Evolutionary conservation across 306 rosid genomes (phyloP).

Genomic region (Rosa chinensis): DNA sequence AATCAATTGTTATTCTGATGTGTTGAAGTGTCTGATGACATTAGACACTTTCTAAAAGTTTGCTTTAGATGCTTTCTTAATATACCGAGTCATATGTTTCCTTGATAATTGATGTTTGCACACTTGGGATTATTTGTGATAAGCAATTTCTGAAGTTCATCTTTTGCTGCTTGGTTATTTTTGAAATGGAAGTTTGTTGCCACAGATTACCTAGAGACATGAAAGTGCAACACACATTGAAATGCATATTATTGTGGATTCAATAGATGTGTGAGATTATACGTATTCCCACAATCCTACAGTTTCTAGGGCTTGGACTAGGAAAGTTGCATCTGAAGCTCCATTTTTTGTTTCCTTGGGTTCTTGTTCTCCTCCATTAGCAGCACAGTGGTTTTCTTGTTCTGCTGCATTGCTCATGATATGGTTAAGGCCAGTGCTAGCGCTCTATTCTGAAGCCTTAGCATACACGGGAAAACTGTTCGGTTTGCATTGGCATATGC

Average conservation of each 20-base stretch:
- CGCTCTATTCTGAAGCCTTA: conserved; percentile 49
- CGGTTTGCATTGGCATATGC: conserved; percentile 43
- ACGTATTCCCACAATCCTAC: conserved; percentile 31
- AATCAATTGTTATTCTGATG: conserved; percentile 32
- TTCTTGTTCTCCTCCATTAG: conserved; percentile 67
- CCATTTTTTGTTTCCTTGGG: conserved; percentile 53
- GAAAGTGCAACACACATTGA: not conserved
- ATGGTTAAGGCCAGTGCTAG: not conserved
- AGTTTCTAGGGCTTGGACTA: conserved; percentile 60
- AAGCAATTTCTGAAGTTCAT: not conserved
- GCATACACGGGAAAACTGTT: conserved; percentile 64
- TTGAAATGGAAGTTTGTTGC: not conserved
- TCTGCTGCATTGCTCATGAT: conserved; percentile 26
- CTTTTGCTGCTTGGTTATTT: not conserved
- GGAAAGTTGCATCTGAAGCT: conserved; percentile 60
- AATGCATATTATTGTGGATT: not conserved
- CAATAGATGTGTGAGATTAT: not conserved
- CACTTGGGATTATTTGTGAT: conserved; percentile 1
- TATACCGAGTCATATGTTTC: not conserved
- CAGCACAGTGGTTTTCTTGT: conserved; percentile 29
- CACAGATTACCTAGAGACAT: not conserved
- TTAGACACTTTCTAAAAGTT: conserved; percentile 31
- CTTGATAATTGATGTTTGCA: conserved; percentile 10
- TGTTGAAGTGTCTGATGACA: conserved; percentile 34
- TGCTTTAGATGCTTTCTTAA: conserved; percentile 16